A percentile compares a stretch with the other conserved stretches of the same genome.
phyloP scores from a whole-genome alignment of 1,139 yeast genomes.

The Hansenula lynferdii region DNA sequence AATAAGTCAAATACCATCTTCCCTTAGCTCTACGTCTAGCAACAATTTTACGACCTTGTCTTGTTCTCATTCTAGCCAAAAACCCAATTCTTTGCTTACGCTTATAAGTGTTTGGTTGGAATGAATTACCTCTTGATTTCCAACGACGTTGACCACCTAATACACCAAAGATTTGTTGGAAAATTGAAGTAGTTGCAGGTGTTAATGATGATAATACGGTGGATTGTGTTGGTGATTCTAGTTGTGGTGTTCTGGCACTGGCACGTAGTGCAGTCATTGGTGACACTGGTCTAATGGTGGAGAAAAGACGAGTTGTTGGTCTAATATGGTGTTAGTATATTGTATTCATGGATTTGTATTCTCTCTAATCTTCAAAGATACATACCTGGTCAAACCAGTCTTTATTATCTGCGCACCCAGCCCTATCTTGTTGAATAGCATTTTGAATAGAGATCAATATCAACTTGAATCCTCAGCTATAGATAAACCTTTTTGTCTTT shows the following conservation, averaged over 20 bases:
- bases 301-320: constrained; percentile 15
- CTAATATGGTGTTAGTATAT: constrained; percentile 3
- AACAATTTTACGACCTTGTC: constrained; percentile 74
- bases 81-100: constrained; percentile 91
- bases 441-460: background rate
- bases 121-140: constrained; percentile 90
- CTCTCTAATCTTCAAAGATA: too few species aligned
- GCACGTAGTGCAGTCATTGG: constrained; percentile 17
- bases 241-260: constrained; percentile 4
- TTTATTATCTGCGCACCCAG: background rate
- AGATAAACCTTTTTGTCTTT: too few species aligned
- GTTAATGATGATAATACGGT: constrained; percentile 5
- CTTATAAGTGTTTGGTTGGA: constrained; percentile 87
- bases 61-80: constrained; percentile 78
- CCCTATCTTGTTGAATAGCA: background rate
- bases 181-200: constrained; percentile 15
- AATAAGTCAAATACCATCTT: constrained; percentile 90
- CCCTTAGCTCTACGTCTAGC: constrained; percentile 83
- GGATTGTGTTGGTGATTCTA: constrained; percentile 12
- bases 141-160: constrained; percentile 57
- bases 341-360: too few species aligned
- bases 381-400: too few species aligned
- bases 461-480: too few species aligned
- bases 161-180: too few species aligned
- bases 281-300: constrained; percentile 22